Evolutionary conservation across 805 yeast genomes (phyloP).

Genomic region (Wickerhamiella nectarea): DNA sequence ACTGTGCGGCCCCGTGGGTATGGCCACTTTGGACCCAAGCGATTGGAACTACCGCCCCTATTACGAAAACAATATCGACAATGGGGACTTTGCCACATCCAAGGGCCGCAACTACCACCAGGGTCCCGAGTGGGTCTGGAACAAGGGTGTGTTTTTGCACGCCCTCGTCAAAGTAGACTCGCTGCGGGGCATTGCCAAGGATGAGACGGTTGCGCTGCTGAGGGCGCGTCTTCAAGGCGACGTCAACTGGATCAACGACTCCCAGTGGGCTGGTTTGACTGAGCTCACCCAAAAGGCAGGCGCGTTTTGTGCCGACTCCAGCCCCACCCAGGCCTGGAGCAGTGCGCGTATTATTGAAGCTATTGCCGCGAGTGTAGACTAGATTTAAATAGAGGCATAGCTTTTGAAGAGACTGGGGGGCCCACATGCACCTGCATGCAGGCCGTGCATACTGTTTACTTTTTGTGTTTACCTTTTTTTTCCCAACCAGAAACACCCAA

Average conservation of each 20-base stretch:
- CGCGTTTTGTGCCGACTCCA: slow-evolving; percentile 64
- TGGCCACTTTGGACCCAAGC: slow-evolving; percentile 82
- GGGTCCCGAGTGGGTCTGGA: slow-evolving; percentile 99
- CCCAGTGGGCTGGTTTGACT: slow-evolving; percentile 87
- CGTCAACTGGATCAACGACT: slow-evolving; percentile 53
- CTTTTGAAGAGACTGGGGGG: neutral
- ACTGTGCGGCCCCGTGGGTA: slow-evolving; percentile 81
- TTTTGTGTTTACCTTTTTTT: no score
- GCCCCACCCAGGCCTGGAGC: slow-evolving; percentile 98
- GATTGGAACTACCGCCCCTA: slow-evolving; percentile 88
- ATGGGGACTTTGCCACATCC: slow-evolving; percentile 77
- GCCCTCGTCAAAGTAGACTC: slow-evolving; percentile 46
- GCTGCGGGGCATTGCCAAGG: slow-evolving; percentile 25
- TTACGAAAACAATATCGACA: slow-evolving; percentile 68
- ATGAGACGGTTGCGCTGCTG: slow-evolving; percentile 37
- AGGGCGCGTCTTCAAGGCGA: slow-evolving; percentile 51
- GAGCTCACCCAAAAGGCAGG: slow-evolving; percentile 89
- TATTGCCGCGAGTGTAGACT: slow-evolving; percentile 34
- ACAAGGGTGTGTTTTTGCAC: slow-evolving; percentile 71
- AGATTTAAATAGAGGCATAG: no score
- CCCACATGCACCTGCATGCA: no score
- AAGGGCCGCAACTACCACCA: slow-evolving; percentile 96
- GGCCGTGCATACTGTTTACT: no score
- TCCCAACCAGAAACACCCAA: no score
- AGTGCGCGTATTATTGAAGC: slow-evolving; percentile 72